Conservation (phyloP, 75 land plant species). For the Sequoia sempervirens region DNA sequence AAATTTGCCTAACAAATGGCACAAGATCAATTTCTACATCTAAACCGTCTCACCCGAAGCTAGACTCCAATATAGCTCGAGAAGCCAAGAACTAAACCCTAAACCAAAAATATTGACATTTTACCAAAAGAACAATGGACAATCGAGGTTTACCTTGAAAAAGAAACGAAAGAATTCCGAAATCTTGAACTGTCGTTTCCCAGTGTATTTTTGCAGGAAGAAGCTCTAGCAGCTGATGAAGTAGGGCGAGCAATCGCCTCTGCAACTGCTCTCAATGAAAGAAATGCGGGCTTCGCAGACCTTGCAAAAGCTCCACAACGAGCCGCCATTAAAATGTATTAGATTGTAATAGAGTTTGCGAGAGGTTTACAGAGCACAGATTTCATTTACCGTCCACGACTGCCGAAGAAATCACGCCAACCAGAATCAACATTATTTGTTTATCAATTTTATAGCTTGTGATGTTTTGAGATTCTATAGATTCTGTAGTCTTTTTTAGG, state of each 20-base stretch:
- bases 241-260: neutral
- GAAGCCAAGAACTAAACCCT: neutral
- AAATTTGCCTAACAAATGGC: too few relatives aligned
- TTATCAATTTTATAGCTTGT: too few relatives aligned
- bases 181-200: neutral
- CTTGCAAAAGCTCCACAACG: slow-evolving; percentile 6
- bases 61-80: too few relatives aligned
- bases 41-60: too few relatives aligned
- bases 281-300: neutral
- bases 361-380: neutral
- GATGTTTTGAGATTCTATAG: too few relatives aligned
- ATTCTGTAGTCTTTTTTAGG: too few relatives aligned
- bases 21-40: too few relatives aligned
- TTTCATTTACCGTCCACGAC: too few relatives aligned
- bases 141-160: neutral
- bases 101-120: neutral
- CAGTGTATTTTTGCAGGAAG: neutral
- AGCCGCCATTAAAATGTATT: neutral
- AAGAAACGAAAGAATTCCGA: neutral
- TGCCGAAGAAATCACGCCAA: too few relatives aligned
- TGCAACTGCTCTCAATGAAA: neutral
- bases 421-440: too few relatives aligned
- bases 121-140: neutral
- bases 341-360: neutral
- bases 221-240: neutral